Conservation (phyloP, 2,329 filamentous ascomycete genomes). For the Alternaria sp. region DNA sequence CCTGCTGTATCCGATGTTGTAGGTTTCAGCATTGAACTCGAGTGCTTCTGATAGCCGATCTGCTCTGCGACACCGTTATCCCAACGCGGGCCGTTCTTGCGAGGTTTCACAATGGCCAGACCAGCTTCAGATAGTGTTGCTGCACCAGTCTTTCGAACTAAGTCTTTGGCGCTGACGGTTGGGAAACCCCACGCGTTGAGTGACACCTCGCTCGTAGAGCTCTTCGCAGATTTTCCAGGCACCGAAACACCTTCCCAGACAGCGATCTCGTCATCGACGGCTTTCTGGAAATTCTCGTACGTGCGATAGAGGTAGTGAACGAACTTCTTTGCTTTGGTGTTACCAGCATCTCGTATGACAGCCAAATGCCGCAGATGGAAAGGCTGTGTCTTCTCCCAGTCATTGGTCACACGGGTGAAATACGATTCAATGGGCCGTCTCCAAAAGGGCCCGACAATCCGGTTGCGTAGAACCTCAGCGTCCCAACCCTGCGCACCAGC, state of each 20-base stretch:
- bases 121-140: constrained; percentile 35
- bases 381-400: constrained; percentile 66
- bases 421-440: constrained; percentile 61
- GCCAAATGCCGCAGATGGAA: constrained; percentile 62
- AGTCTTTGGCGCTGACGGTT: constrained; percentile 21
- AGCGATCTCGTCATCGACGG: constrained; percentile 58
- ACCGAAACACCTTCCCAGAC: constrained; percentile 61
- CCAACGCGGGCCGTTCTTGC: constrained; percentile 31
- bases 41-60: constrained; percentile 29
- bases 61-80: constrained; percentile 30
- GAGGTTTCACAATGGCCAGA: constrained; percentile 23
- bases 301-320: constrained; percentile 63
- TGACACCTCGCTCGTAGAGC: neutral
- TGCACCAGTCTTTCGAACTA: constrained; percentile 29
- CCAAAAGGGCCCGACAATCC: constrained; percentile 59
- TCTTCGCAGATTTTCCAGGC: constrained; percentile 26
- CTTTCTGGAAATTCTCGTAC: constrained; percentile 57
- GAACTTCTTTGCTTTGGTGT: constrained; percentile 52
- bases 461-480: constrained; percentile 50
- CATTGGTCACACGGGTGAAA: constrained; percentile 59
- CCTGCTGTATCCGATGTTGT: neutral
- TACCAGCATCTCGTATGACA: constrained; percentile 61
- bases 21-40: constrained; percentile 7
- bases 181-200: constrained; percentile 44
- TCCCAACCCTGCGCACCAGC: constrained; percentile 58